A percentile compares a stretch with the other conserved stretches of the same genome.
Conservation (phyloP, 768 basidiomycete species). For the Mycena pura region DNA sequence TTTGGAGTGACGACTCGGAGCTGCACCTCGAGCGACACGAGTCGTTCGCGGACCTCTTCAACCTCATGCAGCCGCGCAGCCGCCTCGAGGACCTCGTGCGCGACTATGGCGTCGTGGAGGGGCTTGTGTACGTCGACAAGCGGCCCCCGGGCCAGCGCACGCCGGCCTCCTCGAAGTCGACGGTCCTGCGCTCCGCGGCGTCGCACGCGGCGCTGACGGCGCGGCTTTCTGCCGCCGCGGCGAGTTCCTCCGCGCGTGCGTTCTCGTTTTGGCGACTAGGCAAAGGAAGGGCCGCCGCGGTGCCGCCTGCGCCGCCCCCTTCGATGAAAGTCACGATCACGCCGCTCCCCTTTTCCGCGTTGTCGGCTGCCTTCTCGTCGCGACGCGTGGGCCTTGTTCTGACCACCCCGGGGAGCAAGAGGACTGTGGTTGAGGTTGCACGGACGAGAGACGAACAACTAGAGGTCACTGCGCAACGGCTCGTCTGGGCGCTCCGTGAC, state of each 20-base stretch:
- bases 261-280: slow-evolving; percentile 23
- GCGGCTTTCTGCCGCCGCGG: slow-evolving; percentile 1
- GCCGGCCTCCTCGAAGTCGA: slow-evolving; percentile 14
- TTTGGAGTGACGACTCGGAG: slow-evolving; percentile 74
- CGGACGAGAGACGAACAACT: slow-evolving; percentile 60
- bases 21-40: slow-evolving; percentile 79
- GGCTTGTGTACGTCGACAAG: slow-evolving; percentile 42
- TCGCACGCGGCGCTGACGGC: slow-evolving; percentile 19
- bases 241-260: slow-evolving; percentile 1
- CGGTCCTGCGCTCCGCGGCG: slow-evolving; percentile 23
- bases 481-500: slow-evolving; percentile 56
- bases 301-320: background rate
- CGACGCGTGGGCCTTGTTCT: slow-evolving; percentile 49
- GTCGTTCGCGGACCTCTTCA: slow-evolving; percentile 80
- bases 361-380: slow-evolving; percentile 52
- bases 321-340: slow-evolving; percentile 26
- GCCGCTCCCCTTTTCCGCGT: slow-evolving; percentile 45
- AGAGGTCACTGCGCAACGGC: slow-evolving; percentile 58
- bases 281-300: slow-evolving; percentile 14
- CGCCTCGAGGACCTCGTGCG: slow-evolving; percentile 77
- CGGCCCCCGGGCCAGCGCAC: slow-evolving; percentile 18
- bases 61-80: slow-evolving; percentile 74
- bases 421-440: slow-evolving; percentile 62
- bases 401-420: slow-evolving; percentile 40
- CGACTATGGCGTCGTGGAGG: slow-evolving; percentile 45